Evolutionary conservation across 129 eudicot species (phyloP), one percentile per base, ranked within the genome.

Genomic region (carrot (Daucus carota)): DNA sequence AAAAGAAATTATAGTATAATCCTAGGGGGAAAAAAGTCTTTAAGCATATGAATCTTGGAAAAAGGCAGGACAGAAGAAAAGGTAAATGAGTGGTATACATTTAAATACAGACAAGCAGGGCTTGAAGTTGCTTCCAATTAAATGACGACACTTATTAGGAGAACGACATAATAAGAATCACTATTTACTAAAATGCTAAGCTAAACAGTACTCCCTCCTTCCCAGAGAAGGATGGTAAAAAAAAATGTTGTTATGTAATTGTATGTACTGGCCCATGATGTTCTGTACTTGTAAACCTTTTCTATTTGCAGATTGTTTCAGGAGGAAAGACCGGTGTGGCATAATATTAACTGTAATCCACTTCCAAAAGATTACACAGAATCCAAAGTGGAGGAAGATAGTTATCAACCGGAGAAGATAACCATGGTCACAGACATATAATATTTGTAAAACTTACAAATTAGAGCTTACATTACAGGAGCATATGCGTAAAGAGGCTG

Each of bases 271-370:
- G 13, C n/a, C 7, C 17, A 34, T 20, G 28, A 62, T 17, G 42
- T 1, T 8, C 20, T 4, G 29, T 42, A 6, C 47, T 38, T 43
- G 31, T 10, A 63, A 63, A 16, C 16, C 47, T 44, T 46, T 65
- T 57, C 34, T 31, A 1, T 24, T 32, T 79, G 83, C 87, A 94
- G 97, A 73, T 82, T 89, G 79, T 94, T 94, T 73, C 92, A 84
- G 72, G 98, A 91, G 83, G 98, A 91, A 83, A 85, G 93, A 63
- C 97, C 97, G 33, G 96, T 87, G 76, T 91, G 92, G 89, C 96
- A 94, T 71, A 86, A 85, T n/a, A 87, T 94, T 47, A 83, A 94
- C 85, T 94, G 98, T 79, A 94, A 94, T 65, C 78, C 82, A 14
- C 92, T 91, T 65, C 93, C 92, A 22, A 86, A 89, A 79, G 93